Conservation (phyloP, 2,329 filamentous ascomycete genomes). For the Sclerotinia borealis region DNA sequence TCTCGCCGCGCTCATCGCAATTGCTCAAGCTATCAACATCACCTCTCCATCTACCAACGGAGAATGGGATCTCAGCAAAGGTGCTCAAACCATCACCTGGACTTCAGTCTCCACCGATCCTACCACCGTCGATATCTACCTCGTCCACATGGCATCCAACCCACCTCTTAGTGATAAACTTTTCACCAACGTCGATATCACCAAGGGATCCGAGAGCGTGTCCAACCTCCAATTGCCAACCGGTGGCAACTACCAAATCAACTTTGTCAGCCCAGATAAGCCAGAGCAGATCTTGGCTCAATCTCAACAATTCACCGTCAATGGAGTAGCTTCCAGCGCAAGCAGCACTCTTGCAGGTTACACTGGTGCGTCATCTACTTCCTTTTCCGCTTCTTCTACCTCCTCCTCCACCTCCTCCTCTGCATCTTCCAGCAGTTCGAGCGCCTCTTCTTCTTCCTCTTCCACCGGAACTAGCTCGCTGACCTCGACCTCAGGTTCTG, state of each 20-base stretch:
- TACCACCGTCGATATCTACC: constrained; percentile 8
- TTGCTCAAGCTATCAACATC: constrained; percentile 12
- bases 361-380: constrained; percentile 10
- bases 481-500: neutral
- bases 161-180: constrained; percentile 6
- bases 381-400: neutral
- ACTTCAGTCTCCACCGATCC: constrained; percentile 8
- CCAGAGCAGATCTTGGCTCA: constrained; percentile 10
- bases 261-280: constrained; percentile 10
- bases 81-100: constrained; percentile 10
- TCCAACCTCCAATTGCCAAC: constrained; percentile 9
- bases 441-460: neutral
- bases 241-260: constrained; percentile 11
- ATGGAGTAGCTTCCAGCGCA: constrained; percentile 4
- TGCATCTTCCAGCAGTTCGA: neutral
- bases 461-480: neutral
- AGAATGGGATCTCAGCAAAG: constrained; percentile 6
- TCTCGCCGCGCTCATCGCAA: constrained; percentile 9
- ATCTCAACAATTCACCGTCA: constrained; percentile 11
- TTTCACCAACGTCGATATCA: neutral
- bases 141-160: constrained; percentile 7
- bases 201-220: neutral
- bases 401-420: neutral
- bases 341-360: constrained; percentile 12
- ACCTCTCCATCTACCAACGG: constrained; percentile 5